A percentile compares a stretch with the other conserved stretches of the same genome.
Evolutionary conservation across 495 filamentous ascomycete genomes (phyloP).

Genomic region (Podospora appendiculata): DNA sequence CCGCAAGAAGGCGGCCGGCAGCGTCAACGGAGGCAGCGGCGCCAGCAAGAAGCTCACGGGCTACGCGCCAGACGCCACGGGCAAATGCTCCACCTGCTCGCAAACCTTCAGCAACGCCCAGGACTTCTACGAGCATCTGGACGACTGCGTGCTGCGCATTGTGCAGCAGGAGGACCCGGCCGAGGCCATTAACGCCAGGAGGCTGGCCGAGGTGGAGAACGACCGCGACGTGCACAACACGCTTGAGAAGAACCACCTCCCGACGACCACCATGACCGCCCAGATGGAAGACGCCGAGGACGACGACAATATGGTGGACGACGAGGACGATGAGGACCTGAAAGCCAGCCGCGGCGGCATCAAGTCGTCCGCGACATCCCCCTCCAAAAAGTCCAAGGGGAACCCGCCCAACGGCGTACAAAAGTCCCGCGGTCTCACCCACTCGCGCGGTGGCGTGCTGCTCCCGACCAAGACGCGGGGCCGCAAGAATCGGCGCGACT

Average conservation of each 20-base stretch:
- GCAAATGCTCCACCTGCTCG: constrained; percentile 94
- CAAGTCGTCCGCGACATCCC: constrained; percentile 21
- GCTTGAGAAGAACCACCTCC: constrained; percentile 70
- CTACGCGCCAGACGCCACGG: constrained; percentile 68
- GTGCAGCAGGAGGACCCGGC: constrained; percentile 96
- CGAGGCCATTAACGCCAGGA: constrained; percentile 88
- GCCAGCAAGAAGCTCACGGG: constrained; percentile 50
- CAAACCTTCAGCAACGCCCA: constrained; percentile 88
- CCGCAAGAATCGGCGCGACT: constrained; percentile 80
- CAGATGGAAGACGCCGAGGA: constrained; percentile 62
- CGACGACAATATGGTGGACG: constrained; percentile 52
- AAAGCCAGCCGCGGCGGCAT: constrained; percentile 15
- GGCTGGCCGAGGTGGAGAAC: constrained; percentile 71
- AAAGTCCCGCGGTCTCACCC: constrained; percentile 50
- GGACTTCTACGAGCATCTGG: constrained; percentile 98
- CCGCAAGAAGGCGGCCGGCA: constrained; percentile 61
- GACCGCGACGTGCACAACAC: constrained; percentile 79
- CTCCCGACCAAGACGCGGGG: constrained; percentile 56
- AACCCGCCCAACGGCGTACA: constrained; percentile 43
- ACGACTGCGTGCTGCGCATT: constrained; percentile 95
- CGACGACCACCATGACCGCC: constrained; percentile 46
- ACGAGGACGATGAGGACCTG: constrained; percentile 36
- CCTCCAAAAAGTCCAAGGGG: constrained; percentile 27
- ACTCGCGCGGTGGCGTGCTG: constrained; percentile 53
- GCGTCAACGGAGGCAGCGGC: constrained; percentile 16